phyloP scores from a whole-genome alignment of 345 rosid genomes.

The Kandelia obovata region DNA sequence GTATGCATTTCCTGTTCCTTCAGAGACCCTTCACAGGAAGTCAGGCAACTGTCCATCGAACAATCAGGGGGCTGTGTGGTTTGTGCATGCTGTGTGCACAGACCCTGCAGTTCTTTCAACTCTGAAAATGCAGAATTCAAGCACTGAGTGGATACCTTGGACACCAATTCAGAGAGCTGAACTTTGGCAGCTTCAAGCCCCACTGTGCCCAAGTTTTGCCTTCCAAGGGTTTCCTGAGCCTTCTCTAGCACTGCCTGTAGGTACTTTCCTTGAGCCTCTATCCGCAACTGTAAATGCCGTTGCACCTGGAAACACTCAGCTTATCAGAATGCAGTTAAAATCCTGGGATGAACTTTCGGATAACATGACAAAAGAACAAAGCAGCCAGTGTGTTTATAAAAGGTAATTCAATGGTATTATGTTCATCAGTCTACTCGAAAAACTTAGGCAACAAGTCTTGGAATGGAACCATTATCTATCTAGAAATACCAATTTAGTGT shows the following conservation, averaged over 20 bases:
- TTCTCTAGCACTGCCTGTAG: constrained; percentile 36
- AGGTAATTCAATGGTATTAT: no score
- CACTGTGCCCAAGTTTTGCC: constrained; percentile 29
- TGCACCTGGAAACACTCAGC: constrained; percentile 37
- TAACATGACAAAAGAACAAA: neutral
- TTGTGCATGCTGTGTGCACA: constrained; percentile 54
- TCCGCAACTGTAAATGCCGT: constrained; percentile 36
- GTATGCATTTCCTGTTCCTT: constrained; percentile 63
- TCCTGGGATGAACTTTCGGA: neutral
- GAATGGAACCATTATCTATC: no score
- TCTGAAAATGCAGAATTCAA: constrained; percentile 62
- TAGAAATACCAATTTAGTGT: no score
- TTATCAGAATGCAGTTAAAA: constrained; percentile 19
- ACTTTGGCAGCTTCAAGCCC: constrained; percentile 36
- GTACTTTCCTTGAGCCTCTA: constrained; percentile 37
- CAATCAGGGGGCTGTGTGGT: constrained; percentile 57
- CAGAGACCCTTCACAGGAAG: constrained; percentile 72
- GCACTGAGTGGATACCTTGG: constrained; percentile 46
- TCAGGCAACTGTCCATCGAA: constrained; percentile 81
- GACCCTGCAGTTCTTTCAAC: constrained; percentile 58
- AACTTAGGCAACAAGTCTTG: no score
- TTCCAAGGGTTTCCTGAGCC: constrained; percentile 38
- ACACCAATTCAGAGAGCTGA: constrained; percentile 31
- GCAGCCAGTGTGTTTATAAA: no score
- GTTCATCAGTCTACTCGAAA: no score